These are phyloP conservation scores for Hanseniaspora singularis DNA, from an alignment of 805 yeast species.

Conservation along the genomic window DNA sequence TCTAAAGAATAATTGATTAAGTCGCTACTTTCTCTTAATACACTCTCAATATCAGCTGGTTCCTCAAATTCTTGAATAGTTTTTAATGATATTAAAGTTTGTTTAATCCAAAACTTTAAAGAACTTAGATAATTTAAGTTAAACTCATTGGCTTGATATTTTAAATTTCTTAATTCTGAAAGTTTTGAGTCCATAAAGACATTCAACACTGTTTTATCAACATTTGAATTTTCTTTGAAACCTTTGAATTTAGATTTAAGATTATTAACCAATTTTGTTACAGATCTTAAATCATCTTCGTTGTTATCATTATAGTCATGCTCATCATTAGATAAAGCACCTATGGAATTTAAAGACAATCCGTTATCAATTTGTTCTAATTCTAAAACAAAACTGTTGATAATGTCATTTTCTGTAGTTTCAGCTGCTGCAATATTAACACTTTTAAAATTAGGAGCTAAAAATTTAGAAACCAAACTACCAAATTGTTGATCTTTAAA, in stretches of 20 bases:
- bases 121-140: neutral
- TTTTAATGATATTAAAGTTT: neutral
- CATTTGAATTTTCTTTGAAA: neutral
- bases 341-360: neutral
- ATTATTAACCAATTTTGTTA: neutral
- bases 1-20: neutral
- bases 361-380: conserved; percentile 2
- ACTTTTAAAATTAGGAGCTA: neutral
- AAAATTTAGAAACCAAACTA: neutral
- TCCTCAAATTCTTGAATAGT: conserved; percentile 1
- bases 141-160: neutral
- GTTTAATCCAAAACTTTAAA: conserved; percentile 7
- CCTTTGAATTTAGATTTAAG: neutral
- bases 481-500: neutral
- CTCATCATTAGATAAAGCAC: neutral
- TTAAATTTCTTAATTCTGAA: conserved; percentile 2
- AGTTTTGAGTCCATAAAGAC: neutral
- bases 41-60: neutral
- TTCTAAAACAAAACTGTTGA: neutral
- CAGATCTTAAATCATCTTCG: neutral
- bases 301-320: too few species aligned
- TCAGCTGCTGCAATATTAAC: neutral
- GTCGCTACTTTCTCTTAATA: neutral
- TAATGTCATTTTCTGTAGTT: neutral
- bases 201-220: neutral